Base-by-base conservation (phyloP, 768 basidiomycete genomes). In the Leccinum pellstonianum region DNA sequence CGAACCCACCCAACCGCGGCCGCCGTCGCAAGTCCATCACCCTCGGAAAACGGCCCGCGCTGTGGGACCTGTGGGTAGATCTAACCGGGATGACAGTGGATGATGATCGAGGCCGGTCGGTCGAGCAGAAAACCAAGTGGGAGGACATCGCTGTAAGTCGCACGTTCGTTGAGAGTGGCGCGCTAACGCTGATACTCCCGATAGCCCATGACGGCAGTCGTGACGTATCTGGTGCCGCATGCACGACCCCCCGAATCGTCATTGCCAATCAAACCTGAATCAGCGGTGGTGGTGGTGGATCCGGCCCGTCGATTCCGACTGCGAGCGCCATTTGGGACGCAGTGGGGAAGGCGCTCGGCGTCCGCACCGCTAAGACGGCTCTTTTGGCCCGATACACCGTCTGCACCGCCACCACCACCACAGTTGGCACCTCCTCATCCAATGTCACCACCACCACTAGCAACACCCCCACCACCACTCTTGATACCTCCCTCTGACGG, bases 51-150 rank as follows among this genome's bases (percentile, higher is more conserved):
- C 75, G 57, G 52, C 83, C 83, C 0, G 60, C 68, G 54, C 61
- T 84, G 17, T 83, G 81, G 81, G 81, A 85, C 59, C 19, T 80
- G 9, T 77, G 79, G 75, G 60, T 65, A 7, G 50, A 59, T 9
- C 12, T 35, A 15, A 17, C 23, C 15, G 15, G 10, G 5, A 46
- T 46, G 7, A 33, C 17, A 17, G 7, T 10, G 9, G 41, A n/a
- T n/a, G n/a, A 37, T 37, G 37, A 9, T 5, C 41, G 41, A 43
- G n/a, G 41, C 8, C n/a, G 4, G 31, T 4, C 59, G 5, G 33
- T 57, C 41, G 61, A 60, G 31, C 43, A 43, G 4, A 61, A 66
- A 38, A 63, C 64, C 51, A 59, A 62, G 41, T 83, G 81, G 81
- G 74, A 74, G 23, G 64, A 68, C 49, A 70, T 81, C 5, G 76